Evolutionary conservation across 345 rosid species (phyloP).

Genomic region (Aquilaria malaccensis): DNA sequence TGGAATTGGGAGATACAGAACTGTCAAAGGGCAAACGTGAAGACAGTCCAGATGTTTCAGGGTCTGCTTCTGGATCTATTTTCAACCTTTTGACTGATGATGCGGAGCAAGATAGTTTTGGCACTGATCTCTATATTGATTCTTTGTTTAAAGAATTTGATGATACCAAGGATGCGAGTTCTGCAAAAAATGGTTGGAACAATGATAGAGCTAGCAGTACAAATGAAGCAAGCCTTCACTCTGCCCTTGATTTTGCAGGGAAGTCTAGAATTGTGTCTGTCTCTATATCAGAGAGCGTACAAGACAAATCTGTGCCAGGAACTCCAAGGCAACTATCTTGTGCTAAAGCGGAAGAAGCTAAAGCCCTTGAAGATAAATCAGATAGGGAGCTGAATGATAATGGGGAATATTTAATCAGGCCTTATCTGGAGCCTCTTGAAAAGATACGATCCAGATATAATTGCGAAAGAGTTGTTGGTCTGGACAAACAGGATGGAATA

Average conservation of each 20-base stretch:
- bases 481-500: constrained; percentile 98
- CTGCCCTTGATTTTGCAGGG: constrained; percentile 87
- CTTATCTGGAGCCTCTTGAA: constrained; percentile 91
- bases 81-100: constrained; percentile 47
- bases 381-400: constrained; percentile 87
- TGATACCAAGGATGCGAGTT: constrained; percentile 42
- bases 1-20: constrained; percentile 70
- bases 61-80: constrained; percentile 57
- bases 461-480: constrained; percentile 95
- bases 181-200: constrained; percentile 74
- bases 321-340: constrained; percentile 76
- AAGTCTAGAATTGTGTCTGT: constrained; percentile 71
- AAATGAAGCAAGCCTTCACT: constrained; percentile 97
- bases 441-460: constrained; percentile 86
- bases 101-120: constrained; percentile 27
- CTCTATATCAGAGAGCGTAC: constrained; percentile 68
- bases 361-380: constrained; percentile 53
- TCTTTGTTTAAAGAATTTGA: constrained; percentile 44
- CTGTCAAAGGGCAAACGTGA: constrained; percentile 45
- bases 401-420: constrained; percentile 97
- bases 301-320: constrained; percentile 62
- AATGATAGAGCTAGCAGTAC: constrained; percentile 81
- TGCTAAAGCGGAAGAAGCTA: constrained; percentile 55
- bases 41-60: constrained; percentile 55
- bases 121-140: constrained; percentile 57